phyloP scores from a whole-genome alignment of 768 basidiomycete genomes.

The Suillus paluster region DNA sequence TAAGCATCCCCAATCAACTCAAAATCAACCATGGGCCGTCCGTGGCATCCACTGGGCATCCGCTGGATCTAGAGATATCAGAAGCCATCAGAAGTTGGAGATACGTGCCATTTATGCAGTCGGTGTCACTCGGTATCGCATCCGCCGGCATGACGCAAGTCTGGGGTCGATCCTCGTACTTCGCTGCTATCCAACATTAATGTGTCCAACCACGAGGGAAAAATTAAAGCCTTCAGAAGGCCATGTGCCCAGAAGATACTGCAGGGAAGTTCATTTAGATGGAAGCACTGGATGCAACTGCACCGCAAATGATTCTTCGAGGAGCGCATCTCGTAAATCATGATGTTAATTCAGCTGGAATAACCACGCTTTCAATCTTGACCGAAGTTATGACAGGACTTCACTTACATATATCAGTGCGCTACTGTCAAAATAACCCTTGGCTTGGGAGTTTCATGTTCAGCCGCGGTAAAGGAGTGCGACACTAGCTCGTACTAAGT shows the following conservation, averaged over 20 bases:
- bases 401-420: constrained; percentile 3
- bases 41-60: not conserved
- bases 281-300: not conserved
- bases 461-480: no score
- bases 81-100: not conserved
- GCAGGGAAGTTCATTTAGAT: not conserved
- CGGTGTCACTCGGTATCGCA: not conserved
- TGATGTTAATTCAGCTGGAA: not conserved
- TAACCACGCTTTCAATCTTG: not conserved
- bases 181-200: not conserved
- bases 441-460: no score
- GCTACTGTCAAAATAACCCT: not conserved
- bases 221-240: not conserved
- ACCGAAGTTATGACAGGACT: not conserved
- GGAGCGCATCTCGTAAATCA: constrained; percentile 1
- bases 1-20: not conserved
- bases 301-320: not conserved
- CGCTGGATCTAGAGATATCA: not conserved
- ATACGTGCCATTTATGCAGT: not conserved
- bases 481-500: no score
- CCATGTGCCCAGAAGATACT: not conserved
- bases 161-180: not conserved
- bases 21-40: not conserved
- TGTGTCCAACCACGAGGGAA: no score
- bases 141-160: constrained; percentile 2